Base-by-base conservation (phyloP, 2,329 filamentous ascomycete genomes). In the Madurella mycetomatis region DNA sequence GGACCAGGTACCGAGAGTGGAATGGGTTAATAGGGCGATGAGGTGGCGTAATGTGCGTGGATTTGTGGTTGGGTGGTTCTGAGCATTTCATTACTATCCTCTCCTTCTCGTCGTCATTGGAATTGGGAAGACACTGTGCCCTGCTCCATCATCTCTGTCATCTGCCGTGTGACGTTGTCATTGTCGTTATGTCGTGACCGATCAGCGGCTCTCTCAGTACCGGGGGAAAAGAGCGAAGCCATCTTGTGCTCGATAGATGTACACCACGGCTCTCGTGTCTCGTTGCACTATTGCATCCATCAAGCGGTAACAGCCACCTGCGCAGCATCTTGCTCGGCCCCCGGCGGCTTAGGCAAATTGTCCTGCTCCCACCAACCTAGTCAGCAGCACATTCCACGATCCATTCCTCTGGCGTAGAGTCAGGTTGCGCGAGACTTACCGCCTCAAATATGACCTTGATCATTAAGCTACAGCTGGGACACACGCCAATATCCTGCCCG, bases 391-490 rank as follows among this genome's bases (percentile, higher is more conserved):
- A 25, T 42, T 44, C 25, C 19, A 19, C 16, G 17, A n/a, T 12
- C 43, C 4, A 3, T 15, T 16, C 37, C 41, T 31, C 9, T 1
- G 25, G 13, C 37, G 18, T n/a, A 11, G 17, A 44, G 18, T 9
- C n/a, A 18, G 51, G 52, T 11, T 41, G 55, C 19, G 9, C 17
- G 48, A 39, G 43, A 65, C 85, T 64, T 72, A 94, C 90, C 67
- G 83, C 72, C 61, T 97, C 94, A 65, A 91, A 99, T 45, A 99
- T 95, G 13, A 99, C 92, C 55, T 87, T 77, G 54, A 99, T 96
- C 90, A 95, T 96, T 65, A 99, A 76, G 71, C 92, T 96, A 73
- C 94, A 99, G 69, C 92, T 96, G 18, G 94, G 94, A 66, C 94
- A 99, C 11, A 97, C 89, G n/a, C 88, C 94, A 67, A 99, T 91